phyloP scores from a whole-genome alignment of 495 filamentous ascomycete genomes.

The Pyrenula aspistea region DNA sequence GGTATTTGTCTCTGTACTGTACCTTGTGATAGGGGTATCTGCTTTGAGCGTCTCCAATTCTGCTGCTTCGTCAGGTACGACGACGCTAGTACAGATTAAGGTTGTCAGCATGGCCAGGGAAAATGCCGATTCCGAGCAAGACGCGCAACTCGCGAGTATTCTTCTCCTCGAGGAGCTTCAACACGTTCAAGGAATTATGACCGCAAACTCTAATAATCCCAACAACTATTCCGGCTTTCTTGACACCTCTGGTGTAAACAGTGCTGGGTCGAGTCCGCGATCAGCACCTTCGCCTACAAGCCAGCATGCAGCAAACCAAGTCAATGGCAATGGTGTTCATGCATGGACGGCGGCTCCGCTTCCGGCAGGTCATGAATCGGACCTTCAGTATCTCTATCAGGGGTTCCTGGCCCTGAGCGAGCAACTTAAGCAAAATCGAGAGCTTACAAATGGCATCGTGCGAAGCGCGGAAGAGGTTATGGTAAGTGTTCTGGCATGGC shows the following conservation, averaged over 20 bases:
- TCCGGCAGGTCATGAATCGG: conserved; percentile 75
- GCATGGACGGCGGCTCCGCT: conserved; percentile 47
- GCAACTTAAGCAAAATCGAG: conserved; percentile 64
- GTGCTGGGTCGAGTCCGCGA: conserved; percentile 10
- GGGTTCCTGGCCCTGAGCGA: conserved; percentile 74
- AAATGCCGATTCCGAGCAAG: background rate
- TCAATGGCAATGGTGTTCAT: conserved; percentile 46
- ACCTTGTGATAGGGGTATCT: no score
- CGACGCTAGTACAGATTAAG: background rate
- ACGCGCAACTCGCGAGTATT: background rate
- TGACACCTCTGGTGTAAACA: background rate
- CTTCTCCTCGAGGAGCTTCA: background rate
- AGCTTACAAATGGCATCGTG: conserved; percentile 63
- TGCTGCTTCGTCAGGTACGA: background rate
- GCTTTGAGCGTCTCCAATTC: no score
- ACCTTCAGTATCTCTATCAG: conserved; percentile 72
- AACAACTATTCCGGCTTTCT: background rate
- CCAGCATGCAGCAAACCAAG: conserved; percentile 24
- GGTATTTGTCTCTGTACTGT: no score
- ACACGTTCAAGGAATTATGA: background rate
- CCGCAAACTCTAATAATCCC: background rate
- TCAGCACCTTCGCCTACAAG: conserved; percentile 23
- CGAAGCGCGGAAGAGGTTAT: conserved; percentile 51
- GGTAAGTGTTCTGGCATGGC: conserved; percentile 18
- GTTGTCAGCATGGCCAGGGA: background rate